Evolutionary conservation across 2,329 filamentous ascomycete species (phyloP), one percentile per base, ranked within the genome.

Genomic region (Fusarium piperis): DNA sequence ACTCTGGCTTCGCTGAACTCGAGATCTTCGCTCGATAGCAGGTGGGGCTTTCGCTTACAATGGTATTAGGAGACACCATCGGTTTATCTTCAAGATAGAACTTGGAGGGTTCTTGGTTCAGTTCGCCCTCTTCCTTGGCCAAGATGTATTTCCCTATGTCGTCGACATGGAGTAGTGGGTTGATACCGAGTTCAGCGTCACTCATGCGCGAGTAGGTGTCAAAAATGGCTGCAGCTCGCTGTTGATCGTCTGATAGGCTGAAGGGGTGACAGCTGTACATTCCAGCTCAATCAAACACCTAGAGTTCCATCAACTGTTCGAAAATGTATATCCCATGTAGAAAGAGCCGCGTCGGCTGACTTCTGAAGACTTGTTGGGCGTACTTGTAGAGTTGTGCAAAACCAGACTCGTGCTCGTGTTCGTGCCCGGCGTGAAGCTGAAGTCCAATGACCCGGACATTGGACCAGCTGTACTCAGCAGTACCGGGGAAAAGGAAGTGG

Each of bases 11-110:
- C 1, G 67, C 59, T 7, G 35, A 18, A 6, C n/a, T 9, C 2
- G 30, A 6, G 0, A 55, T 13, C 15, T 18, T 59, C 7, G 69
- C 65, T 5, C 35, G 26, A 20, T 58, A 77, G 58, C 75, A 78
- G 0, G 62, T 72, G 1, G 76, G 70, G 1, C 62, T 64, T 2
- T 44, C 55, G 30, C 71, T 74, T 12, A 75, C 73, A 2, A 78
- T 64, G 0, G 62, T 57, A 2, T 36, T 3, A 16, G 72, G 73
- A 33, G 13, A 28, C 1, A 59, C 58, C 16, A 78, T 68, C 3
- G 59, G 51, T 18, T 52, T 39, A 0, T 28, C n/a, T 4, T 62
- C 59, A 1, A 75, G 51, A 32, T 46, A 33, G 4, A 48, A 48
- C 16, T 48, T 9, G 11, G 23, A 48, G 4, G 18, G 13, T 26